Conservation (phyloP, 225 moss, liverwort and hornwort species). For the Rhytidiadelphus loreus region DNA sequence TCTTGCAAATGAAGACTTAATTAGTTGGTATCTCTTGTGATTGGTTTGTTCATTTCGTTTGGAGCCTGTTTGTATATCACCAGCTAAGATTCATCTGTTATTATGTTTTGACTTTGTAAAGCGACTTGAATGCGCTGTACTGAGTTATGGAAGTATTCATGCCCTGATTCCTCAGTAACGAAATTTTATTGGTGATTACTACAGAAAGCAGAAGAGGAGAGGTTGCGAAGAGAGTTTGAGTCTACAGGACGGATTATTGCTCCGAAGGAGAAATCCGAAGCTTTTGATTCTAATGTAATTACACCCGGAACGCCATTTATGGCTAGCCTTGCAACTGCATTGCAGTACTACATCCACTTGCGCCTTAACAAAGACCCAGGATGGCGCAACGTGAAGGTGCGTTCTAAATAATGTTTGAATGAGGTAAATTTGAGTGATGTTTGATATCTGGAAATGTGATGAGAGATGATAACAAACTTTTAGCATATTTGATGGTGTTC, state of each 20-base stretch:
- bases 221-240: slow-evolving; percentile 80
- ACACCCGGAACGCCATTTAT: slow-evolving; percentile 97
- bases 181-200: not conserved
- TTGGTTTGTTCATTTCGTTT: not conserved
- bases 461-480: not conserved
- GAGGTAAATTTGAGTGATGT: not conserved
- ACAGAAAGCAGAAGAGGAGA: slow-evolving; percentile 80
- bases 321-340: slow-evolving; percentile 72
- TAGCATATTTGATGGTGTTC: not conserved
- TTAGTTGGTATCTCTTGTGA: not conserved
- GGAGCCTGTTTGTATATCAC: not conserved
- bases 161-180: not conserved
- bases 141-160: not conserved
- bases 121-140: not conserved
- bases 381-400: slow-evolving; percentile 86
- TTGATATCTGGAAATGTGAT: not conserved
- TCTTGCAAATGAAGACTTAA: not conserved
- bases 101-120: not conserved
- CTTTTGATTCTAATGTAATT: slow-evolving; percentile 90
- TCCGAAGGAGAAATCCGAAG: slow-evolving; percentile 62
- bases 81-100: not conserved
- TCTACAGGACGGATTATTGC: slow-evolving; percentile 79
- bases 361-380: slow-evolving; percentile 87
- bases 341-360: slow-evolving; percentile 90
- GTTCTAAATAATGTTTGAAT: not conserved